phyloP scores from a whole-genome alignment of 148 eudicot species.

The Chenopodium album region DNA sequence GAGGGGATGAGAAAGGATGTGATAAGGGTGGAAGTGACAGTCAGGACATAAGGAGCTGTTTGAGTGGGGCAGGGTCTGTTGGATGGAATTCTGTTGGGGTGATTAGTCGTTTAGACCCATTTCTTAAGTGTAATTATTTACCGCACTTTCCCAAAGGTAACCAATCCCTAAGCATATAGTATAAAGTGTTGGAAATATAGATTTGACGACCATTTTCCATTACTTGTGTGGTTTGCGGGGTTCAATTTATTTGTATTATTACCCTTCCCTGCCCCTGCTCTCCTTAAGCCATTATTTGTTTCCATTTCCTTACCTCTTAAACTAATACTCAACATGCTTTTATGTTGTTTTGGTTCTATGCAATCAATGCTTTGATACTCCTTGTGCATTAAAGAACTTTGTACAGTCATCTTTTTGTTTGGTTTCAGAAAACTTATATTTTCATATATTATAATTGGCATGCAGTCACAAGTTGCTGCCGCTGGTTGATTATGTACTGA shows the following conservation, averaged over 20 bases:
- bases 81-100: not conserved
- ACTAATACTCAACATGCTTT: not conserved
- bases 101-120: no score
- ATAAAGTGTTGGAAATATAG: no score
- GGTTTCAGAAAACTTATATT: not conserved
- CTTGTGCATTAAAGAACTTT: not conserved
- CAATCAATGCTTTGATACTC: not conserved
- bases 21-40: not conserved
- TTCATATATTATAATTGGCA: slow-evolving; percentile 7
- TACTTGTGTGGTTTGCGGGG: no score
- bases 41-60: not conserved
- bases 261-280: no score
- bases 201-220: no score
- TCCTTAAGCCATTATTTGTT: no score
- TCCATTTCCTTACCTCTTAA: no score
- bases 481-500: slow-evolving; percentile 62
- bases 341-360: not conserved
- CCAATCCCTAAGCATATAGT: no score
- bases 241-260: no score
- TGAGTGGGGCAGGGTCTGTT: not conserved
- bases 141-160: no score
- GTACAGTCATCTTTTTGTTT: not conserved
- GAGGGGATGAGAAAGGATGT: not conserved
- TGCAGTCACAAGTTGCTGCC: slow-evolving; percentile 84
- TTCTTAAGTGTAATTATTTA: no score